Base-by-base conservation (phyloP, 164 flowering plant genomes). In the Protea cynaroides region DNA sequence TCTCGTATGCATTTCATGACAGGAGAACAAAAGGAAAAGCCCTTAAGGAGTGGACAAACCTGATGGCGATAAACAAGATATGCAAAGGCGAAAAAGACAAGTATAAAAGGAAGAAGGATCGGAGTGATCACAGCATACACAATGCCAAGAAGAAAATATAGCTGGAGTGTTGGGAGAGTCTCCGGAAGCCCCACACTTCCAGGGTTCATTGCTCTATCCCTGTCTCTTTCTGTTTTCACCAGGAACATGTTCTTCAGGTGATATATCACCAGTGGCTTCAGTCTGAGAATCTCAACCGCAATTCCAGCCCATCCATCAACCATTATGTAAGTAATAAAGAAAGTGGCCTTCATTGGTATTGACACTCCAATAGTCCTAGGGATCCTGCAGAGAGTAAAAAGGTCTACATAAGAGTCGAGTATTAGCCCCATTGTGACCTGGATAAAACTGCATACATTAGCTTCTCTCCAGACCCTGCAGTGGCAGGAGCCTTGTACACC, bases 281-380 rank as follows among this genome's bases (percentile, higher is more conserved):
- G 68, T 21, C 96, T 78, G 53, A 94, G 92, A 66, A 94, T 94
- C 82, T 94, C 97, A 63, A 88, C 64, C 38, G 99, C 99, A 66
- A 94, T 83, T 25, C 93, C 99, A 43, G 99, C 96, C 99, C 99
- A 94, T 6, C 99, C 99, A 69, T 92, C 97, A 65, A 92, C 83
- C 99, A 94, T 94, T 74, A 94, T 88, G 63, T 86, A 91, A 21
- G 99, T 94, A 49, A 94, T 88, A 67, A 94, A 94, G 78, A 94
- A 94, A 40, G 99, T 94, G 62, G 97, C 99, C 73, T 94, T 94
- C 96, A 85, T 88, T 51, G 99, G 97, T 66, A 94, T 92, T 22
- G 99, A 85, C 11, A 89, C 97, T 23, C 99, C 99, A 67, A 94
- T 88, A 9, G 88, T 94, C 71, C 91, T 82, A 5, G 99, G 99